Base-by-base conservation (phyloP, 108 stramenopile genomes). In the Pseudonitzschia pungens region DNA sequence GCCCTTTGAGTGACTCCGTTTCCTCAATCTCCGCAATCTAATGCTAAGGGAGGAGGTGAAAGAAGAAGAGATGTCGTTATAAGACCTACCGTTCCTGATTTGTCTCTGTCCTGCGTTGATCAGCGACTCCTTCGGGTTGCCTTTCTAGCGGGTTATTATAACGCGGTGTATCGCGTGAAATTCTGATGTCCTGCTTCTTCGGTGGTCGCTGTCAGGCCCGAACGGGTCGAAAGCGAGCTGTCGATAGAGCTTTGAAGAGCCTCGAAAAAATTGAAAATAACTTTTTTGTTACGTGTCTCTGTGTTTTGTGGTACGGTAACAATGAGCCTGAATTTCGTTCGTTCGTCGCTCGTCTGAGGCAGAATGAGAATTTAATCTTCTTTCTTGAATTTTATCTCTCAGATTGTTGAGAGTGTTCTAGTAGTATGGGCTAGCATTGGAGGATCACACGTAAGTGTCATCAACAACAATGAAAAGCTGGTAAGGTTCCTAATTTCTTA, bases 111-210 rank as follows among this genome's bases (percentile, higher is more conserved):
- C 14, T 2, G 14, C 14, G 45, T 2, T 2, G 45, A 48, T 48
- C 45, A 48, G 2, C 3, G 45, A 11, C 18, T 48, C 2, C 7
- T 48, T 48, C 9, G 16, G 5, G 45, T 48, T 14, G 45, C 18
- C 18, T 48, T 48, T 48, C 45, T 11, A 48, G 45, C 45, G 5
- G 45, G 45, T 48, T 24, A 55, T 48, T 24, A 55, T 55, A 22
- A 55, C 54, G 54, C 54, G 54, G 21, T 55, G 50, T 24, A 55
- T 55, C 54, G 54, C 54, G 54, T 55, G 54, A 55, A 55, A 55
- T 55, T 55, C 54, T 55, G 54, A 55, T 55, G 54, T 24, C 54
- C 54, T 0, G 2, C 5, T 26, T 55, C 26, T 2, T 55, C 20
- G 9, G 21, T 26, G 9, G 54, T 24, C 54, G 54, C 54, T 55